Base-by-base conservation (phyloP, 2,329 filamentous ascomycete species). In the Colletotrichum plurivorum region DNA sequence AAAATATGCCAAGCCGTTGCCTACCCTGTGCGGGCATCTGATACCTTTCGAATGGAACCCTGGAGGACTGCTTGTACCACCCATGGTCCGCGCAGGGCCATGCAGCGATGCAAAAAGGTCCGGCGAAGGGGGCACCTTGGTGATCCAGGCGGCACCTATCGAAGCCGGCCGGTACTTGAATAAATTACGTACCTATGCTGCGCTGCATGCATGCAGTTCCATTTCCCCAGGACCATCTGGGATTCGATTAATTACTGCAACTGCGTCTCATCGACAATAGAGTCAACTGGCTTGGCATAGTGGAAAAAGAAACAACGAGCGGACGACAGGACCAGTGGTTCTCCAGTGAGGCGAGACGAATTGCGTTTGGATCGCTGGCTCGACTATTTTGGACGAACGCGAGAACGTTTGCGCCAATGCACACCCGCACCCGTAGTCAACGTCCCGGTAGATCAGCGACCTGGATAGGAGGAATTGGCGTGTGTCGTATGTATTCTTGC, bases 111-210 rank as follows among this genome's bases (percentile, higher is more conserved):
- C 39, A 22, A 36, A 52, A 54, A 51, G 54, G 54, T 54, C 66
- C 62, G 36, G 62, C 57, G 57, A 53, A 66, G 31, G 66, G 31
- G 45, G 54, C 48, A 41, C 46, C 53, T 49, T 41, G 41, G 46
- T 41, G 48, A 57, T 56, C 60, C 31, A 31, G 20, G 55, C 62
- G 61, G 62, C 55, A 60, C 22, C 62, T 56, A 43, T 66, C 13
- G 36, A 61, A 15, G 66, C 62, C 62, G 66, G 66, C 62, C 62
- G 66, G 66, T 60, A 66, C 62, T 69, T 69, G 64, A 39, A 54
- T 20, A 56, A 55, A 60, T 66, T 60, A 66, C 67, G 22, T 66
- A 67, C 62, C 65, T 62, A 25, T 12, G 18, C 56, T 56, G 49
- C 6, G 18, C 56, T 56, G 49, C 43, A 69, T 69, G 67, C 67